phyloP scores from a whole-genome alignment of 1,284 basidiomycete species.

The Trichosporon faecale region DNA sequence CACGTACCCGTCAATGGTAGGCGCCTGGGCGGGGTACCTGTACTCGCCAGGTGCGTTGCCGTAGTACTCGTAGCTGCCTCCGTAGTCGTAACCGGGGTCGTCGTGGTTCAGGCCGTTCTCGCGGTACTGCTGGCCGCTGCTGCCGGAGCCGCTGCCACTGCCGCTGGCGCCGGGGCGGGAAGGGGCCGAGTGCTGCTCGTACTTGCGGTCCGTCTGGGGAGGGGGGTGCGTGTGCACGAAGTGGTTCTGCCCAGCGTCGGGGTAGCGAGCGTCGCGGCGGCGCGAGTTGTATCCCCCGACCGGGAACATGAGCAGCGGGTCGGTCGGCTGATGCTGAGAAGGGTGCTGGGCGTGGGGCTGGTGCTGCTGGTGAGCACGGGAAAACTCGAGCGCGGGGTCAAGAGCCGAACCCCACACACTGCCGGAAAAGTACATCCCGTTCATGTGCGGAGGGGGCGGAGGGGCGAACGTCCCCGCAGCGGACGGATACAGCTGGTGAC shows the following conservation, averaged over 20 bases:
- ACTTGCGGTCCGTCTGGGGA: neutral
- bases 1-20: conserved; percentile 14
- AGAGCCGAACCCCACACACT: neutral
- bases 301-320: neutral
- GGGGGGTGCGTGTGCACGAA: neutral
- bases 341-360: neutral
- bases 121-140: neutral
- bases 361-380: neutral
- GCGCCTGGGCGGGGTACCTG: neutral
- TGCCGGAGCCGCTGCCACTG: neutral
- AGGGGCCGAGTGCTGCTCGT: neutral
- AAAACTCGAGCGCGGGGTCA: neutral
- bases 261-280: neutral
- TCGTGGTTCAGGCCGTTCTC: conserved; percentile 4
- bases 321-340: neutral
- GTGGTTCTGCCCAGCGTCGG: neutral
- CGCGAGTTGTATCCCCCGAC: neutral
- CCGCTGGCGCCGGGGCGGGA: neutral
- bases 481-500: neutral
- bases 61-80: neutral
- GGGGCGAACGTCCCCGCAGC: neutral
- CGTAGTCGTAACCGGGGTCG: neutral
- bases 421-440: conserved; percentile 8
- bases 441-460: neutral
- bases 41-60: neutral